A percentile compares a stretch with the other conserved stretches of the same genome.
These are phyloP conservation scores for Salvia rosmarinus DNA, from an alignment of 257 asterid genomes.

Conservation along the genomic window DNA sequence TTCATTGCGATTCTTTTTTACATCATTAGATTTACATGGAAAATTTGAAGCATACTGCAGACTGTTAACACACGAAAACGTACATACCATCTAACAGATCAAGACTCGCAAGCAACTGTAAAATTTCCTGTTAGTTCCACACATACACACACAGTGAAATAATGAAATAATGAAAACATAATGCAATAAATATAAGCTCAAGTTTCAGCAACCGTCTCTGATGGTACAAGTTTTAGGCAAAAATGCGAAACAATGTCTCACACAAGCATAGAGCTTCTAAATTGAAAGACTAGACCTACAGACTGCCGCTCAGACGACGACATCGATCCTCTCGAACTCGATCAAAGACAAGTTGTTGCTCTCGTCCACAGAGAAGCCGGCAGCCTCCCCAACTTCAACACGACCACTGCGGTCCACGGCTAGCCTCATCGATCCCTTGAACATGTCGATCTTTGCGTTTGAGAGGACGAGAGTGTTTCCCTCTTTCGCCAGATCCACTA, in stretches of 20 bases:
- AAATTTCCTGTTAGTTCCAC: no score
- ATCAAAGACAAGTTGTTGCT: conserved; percentile 68
- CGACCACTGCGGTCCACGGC: conserved; percentile 73
- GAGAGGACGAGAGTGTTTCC: conserved; percentile 62
- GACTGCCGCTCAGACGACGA: conserved; percentile 50
- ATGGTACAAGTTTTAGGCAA: conserved; percentile 24
- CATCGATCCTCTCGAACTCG: conserved; percentile 74
- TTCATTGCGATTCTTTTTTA: no score
- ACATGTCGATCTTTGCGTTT: conserved; percentile 76
- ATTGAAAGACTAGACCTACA: conserved; percentile 3
- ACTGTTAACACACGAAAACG: no score
- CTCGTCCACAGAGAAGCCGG: conserved; percentile 58
- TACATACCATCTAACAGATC: no score
- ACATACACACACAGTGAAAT: no score
- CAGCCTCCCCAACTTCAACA: conserved; percentile 57
- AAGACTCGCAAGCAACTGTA: no score
- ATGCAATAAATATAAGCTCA: conserved; percentile 18
- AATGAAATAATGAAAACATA: conserved; percentile 14
- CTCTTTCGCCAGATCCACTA: conserved; percentile 73
- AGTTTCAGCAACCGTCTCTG: background rate
- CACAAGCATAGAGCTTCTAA: conserved; percentile 23
- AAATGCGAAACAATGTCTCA: conserved; percentile 26
- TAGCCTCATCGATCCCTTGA: conserved; percentile 87
- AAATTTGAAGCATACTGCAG: no score
- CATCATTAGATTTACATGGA: no score